These are phyloP conservation scores for Plenodomus tracheiphilus DNA, from an alignment of 2,329 filamentous ascomycete genomes.

Conservation along the genomic window DNA sequence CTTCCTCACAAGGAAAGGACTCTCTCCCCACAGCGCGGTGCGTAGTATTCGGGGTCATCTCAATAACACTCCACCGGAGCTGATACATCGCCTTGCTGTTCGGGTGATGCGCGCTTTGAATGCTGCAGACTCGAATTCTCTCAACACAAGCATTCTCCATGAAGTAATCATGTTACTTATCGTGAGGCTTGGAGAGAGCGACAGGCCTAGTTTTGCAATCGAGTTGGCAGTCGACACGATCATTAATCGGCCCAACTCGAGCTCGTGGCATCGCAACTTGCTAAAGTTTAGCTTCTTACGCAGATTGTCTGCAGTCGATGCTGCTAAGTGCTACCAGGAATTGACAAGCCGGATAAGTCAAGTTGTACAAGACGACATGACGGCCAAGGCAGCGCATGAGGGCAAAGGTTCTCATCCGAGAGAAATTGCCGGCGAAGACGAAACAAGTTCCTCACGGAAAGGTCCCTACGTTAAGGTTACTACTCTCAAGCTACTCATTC, in stretches of 20 bases:
- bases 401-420: too few species aligned
- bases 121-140: not conserved
- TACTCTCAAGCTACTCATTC: conserved; percentile 48
- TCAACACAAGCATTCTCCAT: conserved; percentile 19
- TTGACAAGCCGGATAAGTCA: conserved; percentile 38
- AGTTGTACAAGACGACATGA: conserved; percentile 22
- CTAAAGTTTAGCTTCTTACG: conserved; percentile 38
- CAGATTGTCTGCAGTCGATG: conserved; percentile 34
- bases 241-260: conserved; percentile 40
- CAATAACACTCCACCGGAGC: conserved; percentile 19
- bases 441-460: not conserved
- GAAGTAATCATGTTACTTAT: conserved; percentile 28
- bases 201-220: conserved; percentile 35
- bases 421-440: too few species aligned
- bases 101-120: conserved; percentile 15
- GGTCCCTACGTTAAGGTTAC: conserved; percentile 45
- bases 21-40: conserved; percentile 8
- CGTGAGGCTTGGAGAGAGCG: conserved; percentile 27
- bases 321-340: conserved; percentile 27
- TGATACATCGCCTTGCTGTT: conserved; percentile 20
- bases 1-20: conserved; percentile 24
- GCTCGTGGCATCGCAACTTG: conserved; percentile 49
- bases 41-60: conserved; percentile 8
- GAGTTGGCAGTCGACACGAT: conserved; percentile 34
- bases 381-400: not conserved